phyloP scores from a whole-genome alignment of 441 rosid genomes.

The Pelargonium exstipulatum region DNA sequence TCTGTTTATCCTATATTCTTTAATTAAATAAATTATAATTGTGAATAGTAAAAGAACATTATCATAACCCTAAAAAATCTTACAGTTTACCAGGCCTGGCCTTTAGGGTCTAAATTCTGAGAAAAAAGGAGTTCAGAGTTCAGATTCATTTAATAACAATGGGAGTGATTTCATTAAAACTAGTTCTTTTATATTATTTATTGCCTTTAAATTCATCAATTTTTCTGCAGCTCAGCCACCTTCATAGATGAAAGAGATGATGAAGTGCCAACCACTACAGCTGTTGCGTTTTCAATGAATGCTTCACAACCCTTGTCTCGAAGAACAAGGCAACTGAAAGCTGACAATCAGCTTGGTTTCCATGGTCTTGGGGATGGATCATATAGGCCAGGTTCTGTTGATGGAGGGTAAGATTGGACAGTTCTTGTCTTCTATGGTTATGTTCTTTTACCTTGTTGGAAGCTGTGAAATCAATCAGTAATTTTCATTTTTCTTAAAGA shows the following conservation, averaged over 20 bases:
- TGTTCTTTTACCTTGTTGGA: conserved; percentile 6
- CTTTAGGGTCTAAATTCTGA: not conserved
- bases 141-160: no score
- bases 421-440: conserved; percentile 12
- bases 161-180: not conserved
- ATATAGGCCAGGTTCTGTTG: conserved; percentile 52
- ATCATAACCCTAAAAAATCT: no score
- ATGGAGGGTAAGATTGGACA: conserved; percentile 55
- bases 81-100: not conserved
- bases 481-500: not conserved
- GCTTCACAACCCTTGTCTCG: conserved; percentile 76
- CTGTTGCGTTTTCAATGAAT: conserved; percentile 56
- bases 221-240: conserved; percentile 64
- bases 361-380: conserved; percentile 67
- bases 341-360: conserved; percentile 58
- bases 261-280: conserved; percentile 77
- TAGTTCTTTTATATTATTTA: conserved; percentile 7
- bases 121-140: not conserved
- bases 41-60: no score
- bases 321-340: conserved; percentile 76
- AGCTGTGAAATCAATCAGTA: not conserved
- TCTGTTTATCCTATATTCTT: no score
- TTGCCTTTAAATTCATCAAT: conserved; percentile 29
- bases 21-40: no score
- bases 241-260: conserved; percentile 79